Evolutionary conservation across 2,329 filamentous ascomycete species (phyloP), one percentile per base, ranked within the genome.

Genomic region (Geosmithia flava): DNA sequence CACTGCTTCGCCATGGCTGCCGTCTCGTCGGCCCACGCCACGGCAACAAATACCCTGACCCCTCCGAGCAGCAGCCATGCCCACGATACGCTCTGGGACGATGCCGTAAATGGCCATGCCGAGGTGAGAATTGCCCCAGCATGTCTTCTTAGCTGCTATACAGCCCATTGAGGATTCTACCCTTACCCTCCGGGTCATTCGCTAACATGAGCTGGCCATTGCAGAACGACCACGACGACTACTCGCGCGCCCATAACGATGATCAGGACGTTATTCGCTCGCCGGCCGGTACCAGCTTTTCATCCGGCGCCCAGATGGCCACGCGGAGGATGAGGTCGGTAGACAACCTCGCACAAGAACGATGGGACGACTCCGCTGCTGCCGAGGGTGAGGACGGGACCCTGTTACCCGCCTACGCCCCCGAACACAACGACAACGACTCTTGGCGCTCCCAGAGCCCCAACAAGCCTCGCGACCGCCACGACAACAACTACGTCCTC

Each of bases 61-160:
- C 69, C 72, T 49, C 67, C 73, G 16, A 67, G 65, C 53, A 75
- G 70, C 57, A 69, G 68, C 48, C 68, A 77, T 57, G 74, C 66
- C 44, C 66, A 72, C 44, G 65, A 63, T 40, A 63, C 66, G 45
- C 56, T 65, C 20, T 78, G 75, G 74, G 65, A 63, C 19, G 63
- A 65, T 47, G 54, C 57, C 42, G 51, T 27, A 27, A 37, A 60
- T 10, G 52, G 52, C 39, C 58, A 65, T 17, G 51, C 57, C 48
- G 63, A 71, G 62, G 69, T 72, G 58, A 59, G 69, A 48, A 37
- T 37, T 13, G 33, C 33, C 33, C 33, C 33, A 13, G 11, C 10
- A 16, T 37, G 33, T 16, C 33, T 16, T 37, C 33, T 13, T 5
- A 37, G 33, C 33, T 11, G 33, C 10, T 3, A 13, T 37, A 5